A percentile compares a stretch with the other conserved stretches of the same genome.
Evolutionary conservation across 441 rosid genomes (phyloP).

Genomic region (Melastoma candidum): DNA sequence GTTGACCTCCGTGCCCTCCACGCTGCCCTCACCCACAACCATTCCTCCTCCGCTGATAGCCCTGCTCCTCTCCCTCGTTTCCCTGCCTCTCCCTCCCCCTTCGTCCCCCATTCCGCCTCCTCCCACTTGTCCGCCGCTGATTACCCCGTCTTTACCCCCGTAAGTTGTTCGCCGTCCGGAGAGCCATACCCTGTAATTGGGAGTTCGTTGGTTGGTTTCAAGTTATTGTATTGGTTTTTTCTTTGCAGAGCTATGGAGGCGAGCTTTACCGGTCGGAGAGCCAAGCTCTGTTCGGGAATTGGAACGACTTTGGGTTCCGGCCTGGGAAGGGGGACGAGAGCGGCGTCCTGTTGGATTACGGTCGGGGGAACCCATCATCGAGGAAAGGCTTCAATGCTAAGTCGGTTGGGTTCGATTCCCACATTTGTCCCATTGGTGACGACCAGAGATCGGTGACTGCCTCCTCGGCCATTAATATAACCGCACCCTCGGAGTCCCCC

Average conservation of each 20-base stretch:
- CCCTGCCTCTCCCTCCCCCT: conserved; percentile 33
- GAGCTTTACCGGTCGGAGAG: conserved; percentile 39
- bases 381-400: conserved; percentile 41
- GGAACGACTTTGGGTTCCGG: conserved; percentile 60
- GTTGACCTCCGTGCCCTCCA: conserved; percentile 77
- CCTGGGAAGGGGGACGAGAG: conserved; percentile 30
- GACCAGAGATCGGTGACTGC: conserved; percentile 44
- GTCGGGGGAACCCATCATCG: conserved; percentile 38
- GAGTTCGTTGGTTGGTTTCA: no score
- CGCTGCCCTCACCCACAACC: conserved; percentile 55
- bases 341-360: conserved; percentile 38
- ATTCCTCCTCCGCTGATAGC: conserved; percentile 14
- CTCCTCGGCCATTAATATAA: conserved; percentile 30
- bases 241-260: conserved; percentile 72
- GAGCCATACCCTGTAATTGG: no score
- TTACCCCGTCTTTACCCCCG: conserved; percentile 93
- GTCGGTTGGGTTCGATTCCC: conserved; percentile 29
- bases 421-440: conserved; percentile 29
- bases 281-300: conserved; percentile 43
- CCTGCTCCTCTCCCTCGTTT: conserved; percentile 16
- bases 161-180: conserved; percentile 22
- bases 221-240: no score
- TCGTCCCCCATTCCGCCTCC: conserved; percentile 43
- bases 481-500: conserved; percentile 34
- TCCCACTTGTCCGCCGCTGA: conserved; percentile 71